Evolutionary conservation across 208 protist species (phyloP).

Genomic region (Trypanosoma caninum): DNA sequence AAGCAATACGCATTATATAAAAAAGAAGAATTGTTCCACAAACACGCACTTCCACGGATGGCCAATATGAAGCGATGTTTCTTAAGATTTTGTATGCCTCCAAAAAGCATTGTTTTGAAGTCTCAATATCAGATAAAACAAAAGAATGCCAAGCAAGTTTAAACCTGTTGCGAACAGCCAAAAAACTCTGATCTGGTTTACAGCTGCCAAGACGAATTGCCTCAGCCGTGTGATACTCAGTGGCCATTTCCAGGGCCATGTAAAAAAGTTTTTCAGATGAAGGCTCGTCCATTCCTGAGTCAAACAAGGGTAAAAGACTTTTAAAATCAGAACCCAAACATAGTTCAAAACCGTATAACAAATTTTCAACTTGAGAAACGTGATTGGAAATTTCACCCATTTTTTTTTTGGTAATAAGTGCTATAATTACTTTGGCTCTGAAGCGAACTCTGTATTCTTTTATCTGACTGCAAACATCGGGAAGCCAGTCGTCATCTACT

Average conservation of each 20-base stretch:
- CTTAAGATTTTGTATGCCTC: conserved; percentile 31
- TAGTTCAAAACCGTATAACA: conserved; percentile 13
- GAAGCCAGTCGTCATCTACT: conserved; percentile 18
- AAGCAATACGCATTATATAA: conserved; percentile 28
- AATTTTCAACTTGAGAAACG: conserved; percentile 7
- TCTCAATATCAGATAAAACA: conserved; percentile 37
- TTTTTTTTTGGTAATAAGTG: conserved; percentile 8
- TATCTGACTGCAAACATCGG: conserved; percentile 15
- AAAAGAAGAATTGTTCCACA: conserved; percentile 50
- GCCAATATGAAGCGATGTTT: conserved; percentile 28
- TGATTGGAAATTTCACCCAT: conserved; percentile 7
- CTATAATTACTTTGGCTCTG: conserved; percentile 19
- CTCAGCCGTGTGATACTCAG: conserved; percentile 29
- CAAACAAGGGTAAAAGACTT: conserved; percentile 12
- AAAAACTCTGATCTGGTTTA: not conserved
- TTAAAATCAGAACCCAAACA: conserved; percentile 23
- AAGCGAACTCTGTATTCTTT: conserved; percentile 12
- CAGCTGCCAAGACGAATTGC: conserved; percentile 20
- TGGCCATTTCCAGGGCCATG: conserved; percentile 12
- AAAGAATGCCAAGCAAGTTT: conserved; percentile 66
- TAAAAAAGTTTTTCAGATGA: conserved; percentile 18
- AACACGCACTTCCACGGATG: conserved; percentile 39
- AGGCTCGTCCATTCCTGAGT: conserved; percentile 10
- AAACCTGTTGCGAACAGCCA: conserved; percentile 33
- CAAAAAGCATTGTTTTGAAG: conserved; percentile 37